These are phyloP conservation scores for Leucocoprinus sp. DNA, from an alignment of 768 basidiomycete species.

Conservation along the genomic window DNA sequence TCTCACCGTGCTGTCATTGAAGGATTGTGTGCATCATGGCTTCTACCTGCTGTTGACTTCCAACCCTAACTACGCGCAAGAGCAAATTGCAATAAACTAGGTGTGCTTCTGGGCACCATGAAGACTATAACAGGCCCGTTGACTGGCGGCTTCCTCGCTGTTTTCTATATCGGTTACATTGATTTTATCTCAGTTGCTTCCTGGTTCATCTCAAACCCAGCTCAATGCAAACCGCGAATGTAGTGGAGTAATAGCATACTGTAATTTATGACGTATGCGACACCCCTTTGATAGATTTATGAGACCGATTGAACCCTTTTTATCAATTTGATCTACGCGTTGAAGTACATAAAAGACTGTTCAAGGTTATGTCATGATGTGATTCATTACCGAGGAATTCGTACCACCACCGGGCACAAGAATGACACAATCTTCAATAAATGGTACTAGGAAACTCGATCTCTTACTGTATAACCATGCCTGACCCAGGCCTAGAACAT, in stretches of 20 bases:
- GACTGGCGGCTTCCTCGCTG: not conserved
- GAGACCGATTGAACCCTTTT: not conserved
- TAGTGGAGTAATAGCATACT: not conserved
- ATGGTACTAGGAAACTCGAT: not conserved
- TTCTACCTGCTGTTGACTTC: not conserved
- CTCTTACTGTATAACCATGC: not conserved
- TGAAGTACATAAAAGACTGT: not conserved
- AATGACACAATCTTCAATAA: not conserved
- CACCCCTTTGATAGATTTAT: too few species aligned
- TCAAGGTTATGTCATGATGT: not conserved
- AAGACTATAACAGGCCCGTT: too few species aligned
- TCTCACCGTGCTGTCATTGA: too few species aligned
- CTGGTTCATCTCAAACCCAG: slow-evolving; percentile 4
- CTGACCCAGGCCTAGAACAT: slow-evolving; percentile 2
- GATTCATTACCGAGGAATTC: not conserved
- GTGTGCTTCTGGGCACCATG: too few species aligned
- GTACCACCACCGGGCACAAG: not conserved
- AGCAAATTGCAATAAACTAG: too few species aligned
- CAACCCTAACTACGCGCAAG: too few species aligned
- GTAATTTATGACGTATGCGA: not conserved
- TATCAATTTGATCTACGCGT: not conserved
- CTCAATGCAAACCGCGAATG: not conserved
- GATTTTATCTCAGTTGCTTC: not conserved
- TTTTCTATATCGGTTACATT: not conserved
- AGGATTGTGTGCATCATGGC: too few species aligned